Conservation (phyloP, 1,284 basidiomycete species). For the Leccinum solheimii region DNA sequence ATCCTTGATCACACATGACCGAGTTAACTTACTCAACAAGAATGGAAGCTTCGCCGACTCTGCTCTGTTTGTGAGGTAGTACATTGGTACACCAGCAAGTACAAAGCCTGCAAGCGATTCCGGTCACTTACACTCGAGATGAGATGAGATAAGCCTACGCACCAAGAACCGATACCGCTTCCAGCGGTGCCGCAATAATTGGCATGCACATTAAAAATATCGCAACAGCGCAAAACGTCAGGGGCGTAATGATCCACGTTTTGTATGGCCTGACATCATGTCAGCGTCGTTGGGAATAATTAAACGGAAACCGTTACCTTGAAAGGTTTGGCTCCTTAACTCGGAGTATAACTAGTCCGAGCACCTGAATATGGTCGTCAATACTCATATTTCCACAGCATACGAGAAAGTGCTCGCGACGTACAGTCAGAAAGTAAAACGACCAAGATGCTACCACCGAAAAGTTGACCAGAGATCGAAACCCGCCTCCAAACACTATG, state of each 20-base stretch:
- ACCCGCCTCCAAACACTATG: slow-evolving; percentile 85
- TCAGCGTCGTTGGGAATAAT: not conserved
- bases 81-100: slow-evolving; percentile 77
- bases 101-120: slow-evolving; percentile 54
- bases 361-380: slow-evolving; percentile 50
- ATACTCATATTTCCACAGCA: not conserved
- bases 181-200: slow-evolving; percentile 87
- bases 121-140: slow-evolving; percentile 3
- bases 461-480: slow-evolving; percentile 85
- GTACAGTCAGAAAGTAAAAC: slow-evolving; percentile 86
- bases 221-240: slow-evolving; percentile 90
- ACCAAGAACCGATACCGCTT: slow-evolving; percentile 87
- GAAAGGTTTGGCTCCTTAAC: slow-evolving; percentile 90
- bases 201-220: slow-evolving; percentile 95
- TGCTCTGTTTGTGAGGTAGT: slow-evolving; percentile 72
- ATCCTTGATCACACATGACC: slow-evolving; percentile 1
- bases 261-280: slow-evolving; percentile 72
- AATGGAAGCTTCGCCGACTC: slow-evolving; percentile 46
- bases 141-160: slow-evolving; percentile 26
- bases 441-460: slow-evolving; percentile 87
- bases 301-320: slow-evolving; percentile 45
- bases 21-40: slow-evolving; percentile 45
- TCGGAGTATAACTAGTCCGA: slow-evolving; percentile 86
- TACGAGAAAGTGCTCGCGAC: slow-evolving; percentile 24
- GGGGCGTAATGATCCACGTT: slow-evolving; percentile 88